Percentiles rank a stretch among this genome's conserved stretches.
These are phyloP conservation scores for Blastobotrys chiropterorum DNA, from an alignment of 805 yeast genomes.

Conservation along the genomic window DNA sequence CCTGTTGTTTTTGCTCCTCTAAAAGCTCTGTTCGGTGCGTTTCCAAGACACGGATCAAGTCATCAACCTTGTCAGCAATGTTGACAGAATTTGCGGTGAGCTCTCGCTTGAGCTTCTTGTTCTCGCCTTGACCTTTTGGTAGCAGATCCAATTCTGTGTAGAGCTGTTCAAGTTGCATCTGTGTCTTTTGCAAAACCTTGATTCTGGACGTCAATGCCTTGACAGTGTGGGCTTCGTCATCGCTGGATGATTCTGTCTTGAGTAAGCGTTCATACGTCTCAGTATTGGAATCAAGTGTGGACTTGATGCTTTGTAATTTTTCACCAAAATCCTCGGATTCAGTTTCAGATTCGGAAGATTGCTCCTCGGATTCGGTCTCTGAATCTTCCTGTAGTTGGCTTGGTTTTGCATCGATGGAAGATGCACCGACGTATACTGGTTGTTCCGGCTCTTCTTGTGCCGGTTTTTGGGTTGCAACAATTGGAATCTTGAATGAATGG, in stretches of 20 bases:
- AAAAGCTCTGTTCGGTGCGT: constrained; percentile 7
- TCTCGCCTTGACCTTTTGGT: constrained; percentile 5
- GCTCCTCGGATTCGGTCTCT: constrained; percentile 7
- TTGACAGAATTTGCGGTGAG: constrained; percentile 16
- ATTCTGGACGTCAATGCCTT: constrained; percentile 18
- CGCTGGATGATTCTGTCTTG: constrained; percentile 6
- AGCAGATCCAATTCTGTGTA: constrained; percentile 20
- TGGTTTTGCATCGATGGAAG: background rate
- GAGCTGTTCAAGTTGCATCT: constrained; percentile 21
- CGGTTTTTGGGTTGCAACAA: background rate
- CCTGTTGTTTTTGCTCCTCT: constrained; percentile 6
- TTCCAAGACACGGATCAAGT: constrained; percentile 14
- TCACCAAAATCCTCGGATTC: constrained; percentile 5
- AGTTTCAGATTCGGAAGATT: constrained; percentile 1
- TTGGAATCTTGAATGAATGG: background rate
- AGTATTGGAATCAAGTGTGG: background rate
- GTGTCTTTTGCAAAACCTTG: constrained; percentile 24
- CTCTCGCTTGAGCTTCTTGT: constrained; percentile 18
- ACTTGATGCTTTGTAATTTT: background rate
- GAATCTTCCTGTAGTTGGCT: constrained; percentile 4
- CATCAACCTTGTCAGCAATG: constrained; percentile 22
- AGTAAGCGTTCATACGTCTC: constrained; percentile 18
- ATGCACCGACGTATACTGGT: background rate
- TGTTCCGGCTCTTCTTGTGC: background rate
- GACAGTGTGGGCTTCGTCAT: constrained; percentile 3